These are phyloP conservation scores for Phytophthora colocasiae DNA, from an alignment of 352 stramenopile species.

Conservation along the genomic window DNA sequence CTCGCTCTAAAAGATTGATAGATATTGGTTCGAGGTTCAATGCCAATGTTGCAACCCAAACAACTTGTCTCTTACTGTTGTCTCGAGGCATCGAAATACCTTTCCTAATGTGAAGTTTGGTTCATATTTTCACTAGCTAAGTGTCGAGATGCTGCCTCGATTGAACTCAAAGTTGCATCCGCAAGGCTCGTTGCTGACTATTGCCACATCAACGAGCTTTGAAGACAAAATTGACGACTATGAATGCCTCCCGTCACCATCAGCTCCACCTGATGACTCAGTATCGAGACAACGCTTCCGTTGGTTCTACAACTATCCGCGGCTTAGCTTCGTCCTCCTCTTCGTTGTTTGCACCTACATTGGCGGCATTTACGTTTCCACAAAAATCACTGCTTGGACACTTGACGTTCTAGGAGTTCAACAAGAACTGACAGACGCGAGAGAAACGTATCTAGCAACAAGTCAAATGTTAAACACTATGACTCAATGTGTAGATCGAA, in stretches of 20 bases:
- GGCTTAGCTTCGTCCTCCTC: constrained; percentile 61
- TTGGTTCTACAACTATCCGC: constrained; percentile 55
- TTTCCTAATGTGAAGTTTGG: not conserved
- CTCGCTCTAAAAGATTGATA: constrained; percentile 29
- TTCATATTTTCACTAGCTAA: constrained; percentile 9
- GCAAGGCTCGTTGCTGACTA: constrained; percentile 2
- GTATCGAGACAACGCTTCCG: constrained; percentile 2
- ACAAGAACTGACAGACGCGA: constrained; percentile 33
- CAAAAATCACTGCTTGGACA: constrained; percentile 39
- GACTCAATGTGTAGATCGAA: constrained; percentile 44
- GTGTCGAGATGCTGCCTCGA: constrained; percentile 26
- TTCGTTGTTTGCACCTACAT: constrained; percentile 49
- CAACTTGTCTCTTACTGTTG: constrained; percentile 1
- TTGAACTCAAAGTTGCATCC: constrained; percentile 34
- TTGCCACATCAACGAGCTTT: constrained; percentile 3
- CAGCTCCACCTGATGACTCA: constrained; percentile 1
- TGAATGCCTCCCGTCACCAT: constrained; percentile 28
- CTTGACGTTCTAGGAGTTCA: constrained; percentile 39
- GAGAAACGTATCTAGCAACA: constrained; percentile 43
- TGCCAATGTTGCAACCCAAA: constrained; percentile 6
- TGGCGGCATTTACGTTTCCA: constrained; percentile 54
- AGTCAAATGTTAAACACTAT: constrained; percentile 40
- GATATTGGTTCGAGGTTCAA: not conserved
- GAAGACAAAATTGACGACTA: constrained; percentile 20
- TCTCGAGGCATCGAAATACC: constrained; percentile 1